Conservation (phyloP, 169 alveolate genomes). For the Babesia gibsoni region DNA sequence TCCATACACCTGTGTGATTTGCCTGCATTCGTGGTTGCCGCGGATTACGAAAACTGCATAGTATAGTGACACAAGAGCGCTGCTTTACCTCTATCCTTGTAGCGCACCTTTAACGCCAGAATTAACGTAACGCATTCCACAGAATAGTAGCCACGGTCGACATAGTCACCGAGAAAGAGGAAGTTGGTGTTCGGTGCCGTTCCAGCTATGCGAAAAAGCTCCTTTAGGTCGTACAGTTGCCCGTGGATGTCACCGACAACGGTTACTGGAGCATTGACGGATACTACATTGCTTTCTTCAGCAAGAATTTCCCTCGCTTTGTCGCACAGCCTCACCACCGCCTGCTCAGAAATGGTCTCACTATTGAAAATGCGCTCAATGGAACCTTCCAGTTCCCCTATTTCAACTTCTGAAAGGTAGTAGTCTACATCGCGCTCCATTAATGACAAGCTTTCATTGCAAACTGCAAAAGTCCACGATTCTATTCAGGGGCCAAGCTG, state of each 20-base stretch:
- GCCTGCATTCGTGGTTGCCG: conserved; percentile 96
- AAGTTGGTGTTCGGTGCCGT: conserved; percentile 93
- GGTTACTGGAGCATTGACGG: conserved; percentile 89
- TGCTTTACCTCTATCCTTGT: conserved; percentile 75
- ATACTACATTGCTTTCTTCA: conserved; percentile 35
- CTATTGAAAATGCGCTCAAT: conserved; percentile 41
- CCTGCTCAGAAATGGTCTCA: conserved; percentile 48
- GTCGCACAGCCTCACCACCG: conserved; percentile 44
- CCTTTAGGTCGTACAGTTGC: conserved; percentile 93
- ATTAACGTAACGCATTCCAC: conserved; percentile 91
- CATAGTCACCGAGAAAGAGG: conserved; percentile 96
- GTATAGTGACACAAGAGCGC: background rate
- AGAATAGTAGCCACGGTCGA: conserved; percentile 96
- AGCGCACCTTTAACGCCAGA: conserved; percentile 89
- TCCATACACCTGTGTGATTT: conserved; percentile 95
- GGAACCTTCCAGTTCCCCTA: conserved; percentile 30
- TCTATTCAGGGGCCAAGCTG: too few relatives aligned
- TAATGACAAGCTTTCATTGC: conserved; percentile 1
- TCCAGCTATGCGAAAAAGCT: conserved; percentile 92
- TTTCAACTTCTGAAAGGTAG: conserved; percentile 41
- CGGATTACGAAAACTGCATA: conserved; percentile 87
- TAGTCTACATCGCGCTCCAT: conserved; percentile 51
- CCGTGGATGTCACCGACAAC: conserved; percentile 98
- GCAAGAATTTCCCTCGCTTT: conserved; percentile 46
- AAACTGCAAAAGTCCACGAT: too few relatives aligned